Evolutionary conservation across 2,329 filamentous ascomycete genomes (phyloP), one percentile per base, ranked within the genome.

Genomic region (Xylariales sp.): DNA sequence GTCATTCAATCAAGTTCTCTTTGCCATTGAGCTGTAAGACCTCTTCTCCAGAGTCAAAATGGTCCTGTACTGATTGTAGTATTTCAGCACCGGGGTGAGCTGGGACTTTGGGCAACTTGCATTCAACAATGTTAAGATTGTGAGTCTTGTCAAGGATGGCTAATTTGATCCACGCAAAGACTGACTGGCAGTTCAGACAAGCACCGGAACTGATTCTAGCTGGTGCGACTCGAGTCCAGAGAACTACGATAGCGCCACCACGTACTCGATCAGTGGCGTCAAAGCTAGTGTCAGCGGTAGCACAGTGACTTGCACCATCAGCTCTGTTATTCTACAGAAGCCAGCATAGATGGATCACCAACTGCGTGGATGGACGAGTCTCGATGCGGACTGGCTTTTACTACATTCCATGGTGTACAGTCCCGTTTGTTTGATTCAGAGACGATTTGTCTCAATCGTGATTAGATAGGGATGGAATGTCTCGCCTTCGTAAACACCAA

Each of bases 101-200:
- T 68, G 64, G 64, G 52, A 64, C 46, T 68, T 68, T 45, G 64
- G 65, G 2, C 43, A 53, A 9, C 51, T 68, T n/a, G 57, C 56
- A 6, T 68, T 61, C 42, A 47, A 68, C 46, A 63, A 68, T 34
- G 59, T 80, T 44, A 70, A 69, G 39, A 74, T 75, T 4, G 73
- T 74, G 47, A 56, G 59, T 49, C n/a, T 29, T 24, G n/a, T 16
- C 10, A 6, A 22, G 12, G 12, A 6, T 10, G 24, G 8, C 19
- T 36, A 21, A 18, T n/a, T n/a, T n/a, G n/a, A n/a, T n/a, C n/a
- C n/a, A 18, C 32, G 9, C 28, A 32, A 4, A 19, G 14, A 40
- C 43, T 50, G 24, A 50, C 43, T 38, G 34, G 16, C 19, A 21
- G 11, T 4, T 9, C 16, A 51, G 55, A 56, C 52, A 20, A 57